A percentile compares a stretch with the other conserved stretches of the same genome.
Conservation (phyloP, 179 eudicot genomes). For the Corrigiola litoralis region DNA sequence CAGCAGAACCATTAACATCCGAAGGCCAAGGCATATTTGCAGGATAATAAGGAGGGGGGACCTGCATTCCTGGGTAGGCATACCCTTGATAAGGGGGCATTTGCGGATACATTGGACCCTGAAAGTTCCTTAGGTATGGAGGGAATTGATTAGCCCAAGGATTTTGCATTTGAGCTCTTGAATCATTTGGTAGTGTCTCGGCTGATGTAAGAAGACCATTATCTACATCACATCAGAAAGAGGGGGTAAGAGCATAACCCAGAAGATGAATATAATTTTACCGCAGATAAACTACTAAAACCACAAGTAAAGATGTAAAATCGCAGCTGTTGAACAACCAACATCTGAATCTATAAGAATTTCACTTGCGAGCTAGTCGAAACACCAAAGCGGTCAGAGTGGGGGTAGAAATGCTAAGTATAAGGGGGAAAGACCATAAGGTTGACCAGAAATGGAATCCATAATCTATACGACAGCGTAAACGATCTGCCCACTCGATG, state of each 20-base stretch:
- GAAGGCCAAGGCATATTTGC: constrained; percentile 61
- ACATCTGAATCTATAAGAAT: not conserved
- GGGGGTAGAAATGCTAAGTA: not conserved
- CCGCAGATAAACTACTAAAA: not conserved
- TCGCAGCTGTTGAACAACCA: not conserved
- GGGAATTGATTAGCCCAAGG: constrained; percentile 53
- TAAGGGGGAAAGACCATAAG: not conserved
- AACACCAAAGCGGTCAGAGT: not conserved
- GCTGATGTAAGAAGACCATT: constrained; percentile 26
- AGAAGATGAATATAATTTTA: not conserved
- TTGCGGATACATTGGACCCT: constrained; percentile 53
- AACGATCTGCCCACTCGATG: not conserved
- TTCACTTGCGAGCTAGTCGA: no score
- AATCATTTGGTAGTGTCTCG: constrained; percentile 35
- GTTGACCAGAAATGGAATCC: not conserved
- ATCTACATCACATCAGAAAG: constrained; percentile 30
- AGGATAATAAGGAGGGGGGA: constrained; percentile 50
- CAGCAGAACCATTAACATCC: constrained; percentile 40
- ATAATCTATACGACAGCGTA: not conserved
- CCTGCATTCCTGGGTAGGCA: constrained; percentile 60
- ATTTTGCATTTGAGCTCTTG: constrained; percentile 44
- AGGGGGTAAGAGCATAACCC: not conserved
- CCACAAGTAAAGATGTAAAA: not conserved
- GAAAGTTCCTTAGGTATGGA: constrained; percentile 54
- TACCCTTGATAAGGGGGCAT: constrained; percentile 68